These are phyloP conservation scores for Pseudognaphalium luteoalbum DNA, from an alignment of 129 eudicot genomes.

Conservation along the genomic window DNA sequence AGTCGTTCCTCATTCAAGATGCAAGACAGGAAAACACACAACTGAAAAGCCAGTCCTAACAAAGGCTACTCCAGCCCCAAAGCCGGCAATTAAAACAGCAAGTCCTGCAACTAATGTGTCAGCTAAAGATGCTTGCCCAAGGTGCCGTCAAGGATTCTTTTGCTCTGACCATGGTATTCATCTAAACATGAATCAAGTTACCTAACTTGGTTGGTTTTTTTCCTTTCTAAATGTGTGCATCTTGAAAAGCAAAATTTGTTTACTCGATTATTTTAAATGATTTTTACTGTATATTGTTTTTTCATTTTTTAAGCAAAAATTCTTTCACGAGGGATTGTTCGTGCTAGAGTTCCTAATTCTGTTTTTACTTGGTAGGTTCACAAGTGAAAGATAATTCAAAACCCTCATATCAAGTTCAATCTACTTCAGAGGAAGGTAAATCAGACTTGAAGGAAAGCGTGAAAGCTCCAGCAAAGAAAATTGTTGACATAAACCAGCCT, in stretches of 20 bases:
- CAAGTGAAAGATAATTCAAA: conserved; percentile 41
- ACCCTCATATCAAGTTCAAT: conserved; percentile 33
- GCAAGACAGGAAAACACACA: conserved; percentile 90
- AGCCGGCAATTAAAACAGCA: conserved; percentile 37
- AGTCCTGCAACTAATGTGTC: conserved; percentile 43
- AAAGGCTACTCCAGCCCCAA: conserved; percentile 48
- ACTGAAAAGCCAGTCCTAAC: conserved; percentile 77
- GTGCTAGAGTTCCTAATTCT: not conserved
- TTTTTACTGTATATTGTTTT: too few relatives aligned
- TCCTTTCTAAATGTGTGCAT: not conserved
- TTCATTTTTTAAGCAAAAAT: not conserved
- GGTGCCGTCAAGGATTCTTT: conserved; percentile 97
- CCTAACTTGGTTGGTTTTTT: not conserved
- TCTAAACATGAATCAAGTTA: conserved; percentile 8
- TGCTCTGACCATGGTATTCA: conserved; percentile 89
- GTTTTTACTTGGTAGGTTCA: conserved; percentile 46
- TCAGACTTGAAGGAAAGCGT: conserved; percentile 34
- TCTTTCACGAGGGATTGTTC: not conserved
- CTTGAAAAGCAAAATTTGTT: conserved; percentile 1
- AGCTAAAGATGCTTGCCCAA: conserved; percentile 66
- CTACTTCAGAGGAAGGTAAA: conserved; percentile 35
- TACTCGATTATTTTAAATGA: not conserved
- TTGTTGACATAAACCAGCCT: conserved; percentile 75
- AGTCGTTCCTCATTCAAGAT: conserved; percentile 42
- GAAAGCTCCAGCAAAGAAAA: conserved; percentile 59